Percentiles rank a stretch among this genome's conserved stretches.
Conservation (phyloP, 2,329 filamentous ascomycete genomes). For the Thermothelomyces thermophilus region DNA sequence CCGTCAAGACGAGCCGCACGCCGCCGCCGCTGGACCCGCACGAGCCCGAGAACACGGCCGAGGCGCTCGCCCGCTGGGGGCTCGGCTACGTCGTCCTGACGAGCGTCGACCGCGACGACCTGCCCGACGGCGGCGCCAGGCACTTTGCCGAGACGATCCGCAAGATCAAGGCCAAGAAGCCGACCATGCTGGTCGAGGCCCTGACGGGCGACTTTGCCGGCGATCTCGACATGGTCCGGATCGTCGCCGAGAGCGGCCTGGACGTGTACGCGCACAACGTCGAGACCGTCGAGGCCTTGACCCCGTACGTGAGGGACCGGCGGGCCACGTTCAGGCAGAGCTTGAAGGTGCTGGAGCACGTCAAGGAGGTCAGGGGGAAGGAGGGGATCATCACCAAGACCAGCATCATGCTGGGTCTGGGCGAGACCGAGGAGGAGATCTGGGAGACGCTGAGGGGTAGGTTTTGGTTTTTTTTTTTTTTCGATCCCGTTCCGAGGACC, state of each 20-base stretch:
- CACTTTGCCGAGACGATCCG: constrained; percentile 94
- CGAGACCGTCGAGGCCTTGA: constrained; percentile 87
- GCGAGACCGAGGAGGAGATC: constrained; percentile 83
- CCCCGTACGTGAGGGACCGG: constrained; percentile 82
- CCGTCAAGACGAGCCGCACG: constrained; percentile 77
- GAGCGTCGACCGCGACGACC: constrained; percentile 86
- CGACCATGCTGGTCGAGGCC: constrained; percentile 72
- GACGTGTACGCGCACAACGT: constrained; percentile 98
- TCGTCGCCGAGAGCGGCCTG: constrained; percentile 80
- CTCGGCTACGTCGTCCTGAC: constrained; percentile 94
- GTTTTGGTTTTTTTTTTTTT: too few species aligned
- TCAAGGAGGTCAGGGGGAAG: constrained; percentile 63
- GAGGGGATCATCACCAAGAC: constrained; percentile 93
- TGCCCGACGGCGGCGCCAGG: constrained; percentile 76
- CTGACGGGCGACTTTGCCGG: constrained; percentile 84
- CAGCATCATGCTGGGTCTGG: constrained; percentile 91
- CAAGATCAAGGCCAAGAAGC: constrained; percentile 81
- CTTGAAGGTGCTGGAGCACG: constrained; percentile 69
- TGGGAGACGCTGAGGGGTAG: constrained; percentile 67
- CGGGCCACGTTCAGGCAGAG: constrained; percentile 86
- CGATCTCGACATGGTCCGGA: constrained; percentile 75
- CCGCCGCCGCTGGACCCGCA: constrained; percentile 82
- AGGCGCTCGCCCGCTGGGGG: constrained; percentile 87
- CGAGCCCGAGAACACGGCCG: constrained; percentile 93
- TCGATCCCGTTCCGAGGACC: too few species aligned